phyloP scores from a whole-genome alignment of 2,329 filamentous ascomycete species.

The Botryotinia convoluta region DNA sequence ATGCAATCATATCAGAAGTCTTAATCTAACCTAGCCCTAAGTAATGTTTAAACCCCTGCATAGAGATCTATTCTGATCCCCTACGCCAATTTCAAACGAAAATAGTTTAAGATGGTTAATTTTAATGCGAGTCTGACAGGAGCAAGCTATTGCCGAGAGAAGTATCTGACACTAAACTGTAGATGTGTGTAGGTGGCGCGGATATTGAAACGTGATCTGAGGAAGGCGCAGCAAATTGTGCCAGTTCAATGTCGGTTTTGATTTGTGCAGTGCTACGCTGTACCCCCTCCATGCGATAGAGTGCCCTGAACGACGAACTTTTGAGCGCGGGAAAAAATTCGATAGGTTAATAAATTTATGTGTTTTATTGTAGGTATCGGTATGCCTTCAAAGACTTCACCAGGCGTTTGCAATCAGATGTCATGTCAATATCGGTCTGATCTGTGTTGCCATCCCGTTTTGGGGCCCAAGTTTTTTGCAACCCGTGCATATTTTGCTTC shows the following conservation, averaged over 20 bases:
- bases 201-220: conserved; percentile 12
- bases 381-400: not conserved
- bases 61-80: conserved; percentile 9
- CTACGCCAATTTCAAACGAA: conserved; percentile 4
- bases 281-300: not conserved
- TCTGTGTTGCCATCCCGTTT: not conserved
- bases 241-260: not conserved
- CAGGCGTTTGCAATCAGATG: not conserved
- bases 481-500: not conserved
- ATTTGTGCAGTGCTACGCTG: not conserved
- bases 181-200: not conserved
- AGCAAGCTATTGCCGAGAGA: not conserved
- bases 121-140: not conserved
- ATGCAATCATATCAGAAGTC: not conserved
- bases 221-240: conserved; percentile 9
- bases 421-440: not conserved
- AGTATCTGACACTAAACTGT: not conserved
- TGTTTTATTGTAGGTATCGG: not conserved
- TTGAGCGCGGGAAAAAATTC: not conserved
- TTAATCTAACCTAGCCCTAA: not conserved
- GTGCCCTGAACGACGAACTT: not conserved
- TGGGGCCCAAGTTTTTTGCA: not conserved
- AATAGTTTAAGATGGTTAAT: not conserved
- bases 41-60: not conserved
- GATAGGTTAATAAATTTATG: not conserved